Percentiles rank a stretch among this genome's conserved stretches.
Conservation (phyloP, 148 eudicot genomes). For the Vaccinium myrtillus region DNA sequence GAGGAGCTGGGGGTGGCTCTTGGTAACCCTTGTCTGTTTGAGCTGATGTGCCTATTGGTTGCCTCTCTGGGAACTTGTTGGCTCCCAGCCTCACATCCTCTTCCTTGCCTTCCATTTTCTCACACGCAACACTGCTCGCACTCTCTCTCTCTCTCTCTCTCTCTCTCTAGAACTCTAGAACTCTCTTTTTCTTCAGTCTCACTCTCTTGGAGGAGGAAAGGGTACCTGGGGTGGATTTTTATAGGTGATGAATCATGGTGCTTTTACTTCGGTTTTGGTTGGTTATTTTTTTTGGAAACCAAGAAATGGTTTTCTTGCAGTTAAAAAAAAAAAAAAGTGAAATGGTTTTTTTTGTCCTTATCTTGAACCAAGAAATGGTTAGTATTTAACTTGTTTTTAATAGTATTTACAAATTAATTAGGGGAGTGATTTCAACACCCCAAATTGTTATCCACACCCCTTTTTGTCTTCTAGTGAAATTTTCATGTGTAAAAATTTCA, state of each 20-base stretch:
- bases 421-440: too few relatives aligned
- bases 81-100: conserved; percentile 83
- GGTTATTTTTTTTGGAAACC: neutral
- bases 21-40: conserved; percentile 72
- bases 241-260: conserved; percentile 15
- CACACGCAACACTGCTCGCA: neutral
- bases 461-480: too few relatives aligned
- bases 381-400: too few relatives aligned
- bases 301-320: neutral
- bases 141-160: conserved; percentile 5
- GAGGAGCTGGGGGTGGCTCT: conserved; percentile 81
- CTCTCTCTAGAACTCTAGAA: neutral
- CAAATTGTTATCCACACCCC: too few relatives aligned
- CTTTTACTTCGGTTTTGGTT: neutral
- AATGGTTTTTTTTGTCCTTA: too few relatives aligned
- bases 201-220: neutral
- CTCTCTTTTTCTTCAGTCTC: neutral
- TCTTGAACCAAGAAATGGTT: too few relatives aligned
- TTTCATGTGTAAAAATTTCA: too few relatives aligned
- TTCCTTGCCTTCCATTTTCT: conserved; percentile 65
- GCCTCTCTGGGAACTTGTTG: conserved; percentile 73
- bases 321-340: too few relatives aligned
- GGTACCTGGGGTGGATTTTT: conserved; percentile 14
- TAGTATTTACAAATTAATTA: too few relatives aligned
- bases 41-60: conserved; percentile 75